phyloP scores from a whole-genome alignment of 208 protist species.

The Wallacemonas collosoma region DNA sequence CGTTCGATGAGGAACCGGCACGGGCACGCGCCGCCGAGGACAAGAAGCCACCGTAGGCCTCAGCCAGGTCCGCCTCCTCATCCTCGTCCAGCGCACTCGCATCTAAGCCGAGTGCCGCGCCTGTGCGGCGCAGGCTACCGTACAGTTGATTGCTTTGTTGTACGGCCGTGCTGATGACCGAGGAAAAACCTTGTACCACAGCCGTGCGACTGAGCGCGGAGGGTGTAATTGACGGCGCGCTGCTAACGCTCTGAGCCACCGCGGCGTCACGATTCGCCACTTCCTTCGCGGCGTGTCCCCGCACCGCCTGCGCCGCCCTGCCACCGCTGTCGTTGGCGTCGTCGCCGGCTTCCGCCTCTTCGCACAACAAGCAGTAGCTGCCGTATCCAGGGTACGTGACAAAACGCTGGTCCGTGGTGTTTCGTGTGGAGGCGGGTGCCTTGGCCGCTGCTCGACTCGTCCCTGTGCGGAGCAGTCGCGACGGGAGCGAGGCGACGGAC shows the following conservation, averaged over 20 bases:
- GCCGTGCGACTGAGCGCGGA: slow-evolving; percentile 25
- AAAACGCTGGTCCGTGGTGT: neutral
- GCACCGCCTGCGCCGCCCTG: too few relatives aligned
- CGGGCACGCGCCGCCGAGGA: slow-evolving; percentile 20
- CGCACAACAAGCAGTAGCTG: neutral
- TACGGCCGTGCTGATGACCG: slow-evolving; percentile 38
- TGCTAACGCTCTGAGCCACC: too few relatives aligned
- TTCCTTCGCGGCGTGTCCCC: too few relatives aligned
- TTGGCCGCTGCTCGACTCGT: neutral
- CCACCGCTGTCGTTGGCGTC: neutral
- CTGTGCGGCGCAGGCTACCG: slow-evolving; percentile 32
- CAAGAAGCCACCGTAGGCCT: slow-evolving; percentile 54
- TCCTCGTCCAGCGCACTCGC: slow-evolving; percentile 53
- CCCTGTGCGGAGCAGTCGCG: slow-evolving; percentile 3
- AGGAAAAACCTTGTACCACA: slow-evolving; percentile 51
- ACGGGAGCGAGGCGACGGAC: slow-evolving; percentile 7
- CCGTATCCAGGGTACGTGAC: slow-evolving; percentile 14
- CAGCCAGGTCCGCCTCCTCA: slow-evolving; percentile 43
- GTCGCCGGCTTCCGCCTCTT: neutral
- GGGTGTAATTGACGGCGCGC: slow-evolving; percentile 6
- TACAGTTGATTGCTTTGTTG: slow-evolving; percentile 25
- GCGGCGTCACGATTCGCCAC: too few relatives aligned
- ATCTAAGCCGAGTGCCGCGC: slow-evolving; percentile 33
- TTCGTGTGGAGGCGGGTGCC: neutral
- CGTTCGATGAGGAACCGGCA: neutral